Base-by-base conservation (phyloP, 1,284 basidiomycete species). In the Ceratobasidium sp. region DNA sequence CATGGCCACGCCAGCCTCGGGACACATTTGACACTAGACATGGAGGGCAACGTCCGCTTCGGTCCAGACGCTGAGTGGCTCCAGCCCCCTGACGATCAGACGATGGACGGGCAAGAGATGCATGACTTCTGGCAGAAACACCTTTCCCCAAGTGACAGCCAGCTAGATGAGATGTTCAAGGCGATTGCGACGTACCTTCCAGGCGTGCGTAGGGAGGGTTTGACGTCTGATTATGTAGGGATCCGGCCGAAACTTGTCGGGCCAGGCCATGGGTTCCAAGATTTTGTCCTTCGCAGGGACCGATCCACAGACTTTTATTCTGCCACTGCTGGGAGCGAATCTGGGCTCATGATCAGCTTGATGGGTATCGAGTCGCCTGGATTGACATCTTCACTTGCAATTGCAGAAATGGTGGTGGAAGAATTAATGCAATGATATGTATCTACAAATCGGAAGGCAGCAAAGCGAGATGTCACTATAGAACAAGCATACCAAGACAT, bases 41-140 rank as follows among this genome's bases (percentile, higher is more conserved):
- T 99, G 73, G 87, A 92, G 67, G 93, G 94, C 0, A 92, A 93
- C 77, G 86, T 99, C 63, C 88, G 89, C 28, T 99, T 99, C 80
- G 97, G 97, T 0, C 98, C 97, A 2, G 96, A 98, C 79, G 86
- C 96, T 8, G 92, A 98, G 79, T 95, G 94, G 89, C 85, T 98
- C 78, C 85, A 87, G 5, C 87, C 88, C 26, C 76, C 78, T 0
- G 84, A 85, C 1, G 59, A 73, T 50, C 76, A 43, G 9, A 78
- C 80, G 18, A 80, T 81, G 57, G 81, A 78, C 35, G 75, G 75
- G 1, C 75, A 77, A 38, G 81, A 83, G 11, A 82, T 86, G 58
- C 82, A 85, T 1, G 91, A 95, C 76, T 95, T 93, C 79, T 97
- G 95, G 95, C 84, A 83, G 50, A 82, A 82, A 47, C 85, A 91